Base-by-base conservation (phyloP, 768 basidiomycete genomes). In the Boletus edulis region DNA sequence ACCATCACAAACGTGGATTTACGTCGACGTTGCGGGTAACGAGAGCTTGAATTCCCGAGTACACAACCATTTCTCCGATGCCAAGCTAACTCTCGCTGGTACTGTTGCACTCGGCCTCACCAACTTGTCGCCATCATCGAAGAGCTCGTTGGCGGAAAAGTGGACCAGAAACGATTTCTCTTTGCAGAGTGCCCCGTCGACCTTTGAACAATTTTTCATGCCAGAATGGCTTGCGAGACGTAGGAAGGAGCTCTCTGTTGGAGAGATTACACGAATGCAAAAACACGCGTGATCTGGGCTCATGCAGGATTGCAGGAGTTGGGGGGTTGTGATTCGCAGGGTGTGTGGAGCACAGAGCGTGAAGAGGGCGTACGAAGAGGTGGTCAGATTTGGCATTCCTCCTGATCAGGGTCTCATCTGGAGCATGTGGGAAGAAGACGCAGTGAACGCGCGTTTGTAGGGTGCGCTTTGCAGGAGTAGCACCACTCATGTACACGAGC, bases 11-110 rank as follows among this genome's bases (percentile, higher is more conserved):
- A 72, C 71, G 35, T 85, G 82, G 81, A 66, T 86, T 12, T 87
- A 87, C 54, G 68, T 84, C 22, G 87, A 88, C 63, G 76, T 88
- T 13, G 81, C 87, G 4, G 84, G 84, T 1, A 87, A 80, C 63
- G 70, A 76, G 35, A 56, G 50, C 20, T 66, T 86, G 41, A 87
- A 86, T 61, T 53, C 62, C 41, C 67, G 69, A 11, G 66, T 87
- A 17, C 67, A 70, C 46, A 54, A 65, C 6, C 73, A 80, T 60
- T 78, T 83, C 60, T 54, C 54, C 12, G 20, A 22, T 17, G 38
- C 32, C 35, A 40, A 57, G 20, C 31, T 22, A 20, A 65, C 64
- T 13, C 62, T 86, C 14, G 72, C 71, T 22, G 73, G 76, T 3
- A 71, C 71, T 45, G 67, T 86, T 22, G 67, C 74, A 1, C 75